These are phyloP conservation scores for Endoconidiophora laricicola DNA, from an alignment of 2,329 filamentous ascomycete genomes.

Conservation along the genomic window DNA sequence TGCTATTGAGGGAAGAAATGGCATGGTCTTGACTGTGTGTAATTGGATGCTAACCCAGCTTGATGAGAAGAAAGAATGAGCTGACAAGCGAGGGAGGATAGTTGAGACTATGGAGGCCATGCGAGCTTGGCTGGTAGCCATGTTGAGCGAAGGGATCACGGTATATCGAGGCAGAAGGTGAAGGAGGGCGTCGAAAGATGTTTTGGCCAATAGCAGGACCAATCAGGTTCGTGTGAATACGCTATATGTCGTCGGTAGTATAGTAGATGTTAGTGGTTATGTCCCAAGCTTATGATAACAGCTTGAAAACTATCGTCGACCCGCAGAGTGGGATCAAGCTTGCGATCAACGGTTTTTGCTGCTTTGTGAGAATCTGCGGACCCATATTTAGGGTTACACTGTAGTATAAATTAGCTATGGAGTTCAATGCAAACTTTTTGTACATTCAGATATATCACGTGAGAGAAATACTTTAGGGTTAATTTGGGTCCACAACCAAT, in stretches of 20 bases:
- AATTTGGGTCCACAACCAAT: not conserved
- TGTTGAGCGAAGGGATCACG: not conserved
- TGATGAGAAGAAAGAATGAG: conserved; percentile 4
- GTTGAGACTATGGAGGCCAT: conserved; percentile 6
- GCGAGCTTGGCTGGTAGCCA: conserved; percentile 5
- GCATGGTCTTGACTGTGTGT: conserved; percentile 16
- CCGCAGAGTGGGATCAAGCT: no score
- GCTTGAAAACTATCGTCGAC: no score
- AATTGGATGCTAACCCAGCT: conserved; percentile 4
- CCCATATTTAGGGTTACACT: not conserved
- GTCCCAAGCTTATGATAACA: no score
- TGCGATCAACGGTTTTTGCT: not conserved
- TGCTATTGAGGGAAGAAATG: conserved; percentile 36
- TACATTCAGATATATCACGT: not conserved
- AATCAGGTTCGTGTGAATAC: not conserved
- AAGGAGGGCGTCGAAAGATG: no score
- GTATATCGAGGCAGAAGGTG: no score
- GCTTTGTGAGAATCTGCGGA: conserved; percentile 3
- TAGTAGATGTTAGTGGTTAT: not conserved
- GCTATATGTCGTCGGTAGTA: not conserved
- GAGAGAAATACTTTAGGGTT: not conserved
- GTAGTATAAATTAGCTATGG: not conserved
- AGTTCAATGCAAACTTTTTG: not conserved
- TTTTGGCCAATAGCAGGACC: not conserved
- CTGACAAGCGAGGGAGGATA: conserved; percentile 5